Evolutionary conservation across 2,329 filamentous ascomycete species (phyloP).

Genomic region (Cladosporium sp.): DNA sequence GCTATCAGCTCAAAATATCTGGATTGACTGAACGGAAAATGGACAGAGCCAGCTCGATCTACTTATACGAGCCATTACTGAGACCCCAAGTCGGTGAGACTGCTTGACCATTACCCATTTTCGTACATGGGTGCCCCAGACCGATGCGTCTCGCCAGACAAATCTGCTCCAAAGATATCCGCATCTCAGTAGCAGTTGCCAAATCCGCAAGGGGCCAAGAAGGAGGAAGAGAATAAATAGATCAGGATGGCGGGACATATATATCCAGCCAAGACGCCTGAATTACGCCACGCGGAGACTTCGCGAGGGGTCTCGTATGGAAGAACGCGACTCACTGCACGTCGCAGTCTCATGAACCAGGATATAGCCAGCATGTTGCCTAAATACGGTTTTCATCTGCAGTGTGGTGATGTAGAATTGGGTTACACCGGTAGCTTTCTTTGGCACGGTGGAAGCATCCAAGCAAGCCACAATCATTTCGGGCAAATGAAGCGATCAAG

Average conservation of each 20-base stretch:
- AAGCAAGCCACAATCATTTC: slow-evolving; percentile 2
- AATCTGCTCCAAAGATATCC: not conserved
- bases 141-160: not conserved
- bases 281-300: not conserved
- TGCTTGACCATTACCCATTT: too few relatives aligned
- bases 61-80: too few relatives aligned
- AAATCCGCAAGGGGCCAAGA: not conserved
- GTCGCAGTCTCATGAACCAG: not conserved
- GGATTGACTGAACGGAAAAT: too few relatives aligned
- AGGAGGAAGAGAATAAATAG: not conserved
- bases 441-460: not conserved
- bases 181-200: not conserved
- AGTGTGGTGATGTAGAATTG: not conserved
- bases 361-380: too few relatives aligned
- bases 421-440: not conserved
- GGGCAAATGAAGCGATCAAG: not conserved
- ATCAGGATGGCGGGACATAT: not conserved
- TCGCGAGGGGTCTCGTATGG: not conserved
- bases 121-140: not conserved
- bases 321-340: not conserved
- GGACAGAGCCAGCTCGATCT: too few relatives aligned
- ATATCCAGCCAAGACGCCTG: not conserved
- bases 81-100: too few relatives aligned
- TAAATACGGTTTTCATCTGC: not conserved
- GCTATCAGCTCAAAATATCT: not conserved